A percentile compares a stretch with the other conserved stretches of the same genome.
Conservation (phyloP, 768 basidiomycete genomes). For the Pluteus cervinus region DNA sequence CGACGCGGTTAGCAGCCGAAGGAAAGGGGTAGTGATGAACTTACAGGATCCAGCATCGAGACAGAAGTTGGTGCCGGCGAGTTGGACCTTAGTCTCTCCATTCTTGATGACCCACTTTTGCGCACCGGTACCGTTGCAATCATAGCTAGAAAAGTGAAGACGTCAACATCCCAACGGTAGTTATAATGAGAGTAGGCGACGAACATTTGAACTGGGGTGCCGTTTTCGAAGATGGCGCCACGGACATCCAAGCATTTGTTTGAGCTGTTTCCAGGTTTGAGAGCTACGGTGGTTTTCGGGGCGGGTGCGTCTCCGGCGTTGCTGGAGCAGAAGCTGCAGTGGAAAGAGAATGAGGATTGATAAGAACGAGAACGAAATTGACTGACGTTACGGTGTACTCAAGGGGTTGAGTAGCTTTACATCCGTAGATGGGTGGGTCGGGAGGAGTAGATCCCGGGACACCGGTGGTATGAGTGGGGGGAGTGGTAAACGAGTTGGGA, state of each 20-base stretch:
- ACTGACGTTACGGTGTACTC: too few species aligned
- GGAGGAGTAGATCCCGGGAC: too few species aligned
- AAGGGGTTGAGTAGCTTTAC: too few species aligned
- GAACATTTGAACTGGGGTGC: slow-evolving; percentile 30
- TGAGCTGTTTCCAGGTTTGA: slow-evolving; percentile 17
- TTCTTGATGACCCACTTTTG: slow-evolving; percentile 22
- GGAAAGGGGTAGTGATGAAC: slow-evolving; percentile 6
- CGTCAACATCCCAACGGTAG: neutral
- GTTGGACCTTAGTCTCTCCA: slow-evolving; percentile 16
- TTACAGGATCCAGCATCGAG: slow-evolving; percentile 28
- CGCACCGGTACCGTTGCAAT: slow-evolving; percentile 26
- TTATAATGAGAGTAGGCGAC: neutral
- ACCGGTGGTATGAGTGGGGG: too few species aligned
- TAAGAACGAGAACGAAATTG: neutral
- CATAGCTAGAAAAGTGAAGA: slow-evolving; percentile 15
- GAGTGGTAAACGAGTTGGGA: too few species aligned
- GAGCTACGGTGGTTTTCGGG: slow-evolving; percentile 5
- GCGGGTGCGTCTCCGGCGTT: too few species aligned
- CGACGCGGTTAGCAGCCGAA: neutral
- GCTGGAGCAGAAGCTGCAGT: slow-evolving; percentile 1
- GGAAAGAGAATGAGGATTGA: neutral
- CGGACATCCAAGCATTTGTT: slow-evolving; percentile 26
- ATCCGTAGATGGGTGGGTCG: too few species aligned
- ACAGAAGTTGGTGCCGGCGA: slow-evolving; percentile 23
- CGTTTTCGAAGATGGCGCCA: slow-evolving; percentile 19